Percentiles rank a stretch among this genome's conserved stretches.
phyloP scores from a whole-genome alignment of 352 stramenopile species.

The Phytophthora megakarya region DNA sequence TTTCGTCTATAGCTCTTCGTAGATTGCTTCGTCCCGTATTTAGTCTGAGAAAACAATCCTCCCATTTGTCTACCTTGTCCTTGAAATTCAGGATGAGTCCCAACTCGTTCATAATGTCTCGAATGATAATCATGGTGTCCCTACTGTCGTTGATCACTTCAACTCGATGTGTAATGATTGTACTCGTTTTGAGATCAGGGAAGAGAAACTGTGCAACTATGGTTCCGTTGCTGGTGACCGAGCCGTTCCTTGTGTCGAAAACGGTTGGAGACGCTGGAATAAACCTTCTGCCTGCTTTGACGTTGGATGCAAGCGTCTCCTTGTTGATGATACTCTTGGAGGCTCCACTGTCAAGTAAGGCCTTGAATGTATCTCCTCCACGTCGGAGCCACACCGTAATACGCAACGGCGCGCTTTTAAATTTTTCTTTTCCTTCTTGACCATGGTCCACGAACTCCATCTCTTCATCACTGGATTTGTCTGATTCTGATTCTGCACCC shows the following conservation, averaged over 20 bases:
- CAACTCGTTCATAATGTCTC: slow-evolving; percentile 10
- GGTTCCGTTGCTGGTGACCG: slow-evolving; percentile 1
- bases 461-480: not conserved
- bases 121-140: slow-evolving; percentile 12
- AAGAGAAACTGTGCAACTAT: not conserved
- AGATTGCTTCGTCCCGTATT: not conserved
- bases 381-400: slow-evolving; percentile 4
- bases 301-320: not conserved
- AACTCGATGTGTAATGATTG: slow-evolving; percentile 12
- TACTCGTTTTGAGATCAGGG: not conserved
- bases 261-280: slow-evolving; percentile 1
- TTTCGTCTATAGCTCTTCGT: not conserved
- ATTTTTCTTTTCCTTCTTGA: not conserved
- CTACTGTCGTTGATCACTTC: slow-evolving; percentile 8
- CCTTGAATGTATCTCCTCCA: not conserved
- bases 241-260: slow-evolving; percentile 8
- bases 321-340: slow-evolving; percentile 15
- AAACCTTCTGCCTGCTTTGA: not conserved
- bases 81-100: slow-evolving; percentile 16
- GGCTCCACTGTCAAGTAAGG: slow-evolving; percentile 1
- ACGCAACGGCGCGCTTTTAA: slow-evolving; percentile 1
- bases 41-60: not conserved
- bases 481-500: not conserved
- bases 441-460: not conserved
- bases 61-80: slow-evolving; percentile 1